Percentiles rank a stretch among this genome's conserved stretches.
Evolutionary conservation across 228 moss, liverwort and hornwort species (phyloP).

Genomic region (Sphagnum fallax): DNA sequence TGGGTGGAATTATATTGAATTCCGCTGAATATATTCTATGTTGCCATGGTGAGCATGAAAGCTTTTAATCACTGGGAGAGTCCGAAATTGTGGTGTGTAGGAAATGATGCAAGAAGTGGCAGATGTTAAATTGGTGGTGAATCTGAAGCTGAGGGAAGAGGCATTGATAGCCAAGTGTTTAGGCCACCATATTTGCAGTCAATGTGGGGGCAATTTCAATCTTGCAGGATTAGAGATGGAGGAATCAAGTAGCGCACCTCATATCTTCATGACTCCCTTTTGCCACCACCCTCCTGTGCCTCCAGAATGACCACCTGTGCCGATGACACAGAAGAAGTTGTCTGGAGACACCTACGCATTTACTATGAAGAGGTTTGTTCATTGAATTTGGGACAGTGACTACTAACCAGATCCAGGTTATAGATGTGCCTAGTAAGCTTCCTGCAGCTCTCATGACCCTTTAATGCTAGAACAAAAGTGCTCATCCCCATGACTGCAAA

Average conservation of each 20-base stretch:
- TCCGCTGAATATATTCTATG: too few relatives aligned
- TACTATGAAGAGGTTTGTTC: slow-evolving; percentile 73
- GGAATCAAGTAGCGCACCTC: slow-evolving; percentile 41
- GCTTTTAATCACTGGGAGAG: not conserved
- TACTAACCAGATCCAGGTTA: too few relatives aligned
- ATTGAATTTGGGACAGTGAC: too few relatives aligned
- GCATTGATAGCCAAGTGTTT: slow-evolving; percentile 80
- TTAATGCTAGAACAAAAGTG: too few relatives aligned
- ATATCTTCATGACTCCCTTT: slow-evolving; percentile 85
- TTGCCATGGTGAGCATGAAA: too few relatives aligned
- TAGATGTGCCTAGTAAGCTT: too few relatives aligned
- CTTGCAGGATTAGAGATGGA: slow-evolving; percentile 73
- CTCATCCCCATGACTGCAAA: too few relatives aligned
- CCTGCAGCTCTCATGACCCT: too few relatives aligned
- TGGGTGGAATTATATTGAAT: too few relatives aligned
- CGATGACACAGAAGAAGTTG: slow-evolving; percentile 86
- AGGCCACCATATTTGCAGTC: slow-evolving; percentile 86
- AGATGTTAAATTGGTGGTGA: slow-evolving; percentile 80
- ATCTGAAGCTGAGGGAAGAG: slow-evolving; percentile 82
- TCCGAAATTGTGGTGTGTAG: slow-evolving; percentile 15
- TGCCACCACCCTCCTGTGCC: slow-evolving; percentile 80
- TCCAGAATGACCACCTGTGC: slow-evolving; percentile 78
- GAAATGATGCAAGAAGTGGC: slow-evolving; percentile 73
- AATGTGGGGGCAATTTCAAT: slow-evolving; percentile 93
- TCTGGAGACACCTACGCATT: slow-evolving; percentile 70